Percentiles rank a stretch among this genome's conserved stretches.
Conservation (phyloP, 768 basidiomycete species). For the Macrocybe gigantea region DNA sequence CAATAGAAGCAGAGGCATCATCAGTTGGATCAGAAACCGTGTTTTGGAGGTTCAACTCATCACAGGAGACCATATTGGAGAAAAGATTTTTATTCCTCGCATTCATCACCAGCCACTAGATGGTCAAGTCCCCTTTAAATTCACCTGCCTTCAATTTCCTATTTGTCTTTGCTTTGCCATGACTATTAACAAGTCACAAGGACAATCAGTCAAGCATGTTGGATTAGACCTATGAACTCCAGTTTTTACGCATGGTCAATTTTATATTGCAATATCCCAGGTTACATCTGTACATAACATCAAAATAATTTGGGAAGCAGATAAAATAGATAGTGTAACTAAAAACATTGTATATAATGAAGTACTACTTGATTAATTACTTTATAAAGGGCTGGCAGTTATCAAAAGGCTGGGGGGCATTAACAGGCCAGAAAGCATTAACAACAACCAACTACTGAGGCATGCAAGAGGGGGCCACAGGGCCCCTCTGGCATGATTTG, state of each 20-base stretch:
- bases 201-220: conserved; percentile 35
- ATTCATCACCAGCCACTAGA: conserved; percentile 11
- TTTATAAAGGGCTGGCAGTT: too few relatives aligned
- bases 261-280: conserved; percentile 25
- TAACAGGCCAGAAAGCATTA: too few relatives aligned
- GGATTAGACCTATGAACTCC: conserved; percentile 29
- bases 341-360: neutral
- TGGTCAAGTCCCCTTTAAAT: conserved; percentile 8
- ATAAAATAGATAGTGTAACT: neutral
- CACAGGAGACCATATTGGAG: conserved; percentile 24
- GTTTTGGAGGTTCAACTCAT: conserved; percentile 27
- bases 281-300: neutral
- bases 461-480: too few relatives aligned
- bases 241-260: conserved; percentile 33
- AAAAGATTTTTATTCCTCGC: conserved; percentile 27
- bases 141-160: conserved; percentile 33
- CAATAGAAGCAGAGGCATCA: conserved; percentile 27
- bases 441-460: too few relatives aligned
- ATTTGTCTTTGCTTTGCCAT: conserved; percentile 35
- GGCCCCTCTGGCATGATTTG: too few relatives aligned
- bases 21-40: conserved; percentile 14
- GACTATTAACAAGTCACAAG: conserved; percentile 40
- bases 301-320: neutral
- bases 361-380: too few relatives aligned
- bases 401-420: too few relatives aligned